A percentile compares a stretch with the other conserved stretches of the same genome.
Conservation (phyloP, 257 asterid species). For the Mentha longifolia region DNA sequence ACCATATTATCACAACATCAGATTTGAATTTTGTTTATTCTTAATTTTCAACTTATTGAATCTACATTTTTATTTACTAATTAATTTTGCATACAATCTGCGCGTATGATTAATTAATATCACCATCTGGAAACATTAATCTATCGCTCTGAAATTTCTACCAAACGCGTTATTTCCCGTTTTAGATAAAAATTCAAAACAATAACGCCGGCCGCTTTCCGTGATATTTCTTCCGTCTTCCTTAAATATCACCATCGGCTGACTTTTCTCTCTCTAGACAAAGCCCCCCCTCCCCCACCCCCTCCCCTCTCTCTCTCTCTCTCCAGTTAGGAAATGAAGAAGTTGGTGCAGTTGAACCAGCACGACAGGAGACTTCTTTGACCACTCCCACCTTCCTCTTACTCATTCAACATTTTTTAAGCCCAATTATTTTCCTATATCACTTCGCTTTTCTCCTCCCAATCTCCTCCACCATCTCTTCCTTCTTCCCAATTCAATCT, state of each 20-base stretch:
- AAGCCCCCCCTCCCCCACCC: too few relatives aligned
- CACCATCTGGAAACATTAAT: background rate
- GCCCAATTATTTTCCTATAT: background rate
- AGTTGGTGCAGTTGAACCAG: conserved; percentile 16
- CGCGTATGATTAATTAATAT: background rate
- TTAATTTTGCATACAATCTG: too few relatives aligned
- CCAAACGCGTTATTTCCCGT: conserved; percentile 22
- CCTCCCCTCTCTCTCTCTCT: background rate
- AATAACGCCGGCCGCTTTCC: conserved; percentile 27
- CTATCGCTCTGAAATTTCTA: background rate
- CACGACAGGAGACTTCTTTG: conserved; percentile 40
- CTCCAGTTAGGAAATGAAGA: background rate
- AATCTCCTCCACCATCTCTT: background rate
- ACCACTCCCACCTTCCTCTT: conserved; percentile 35
- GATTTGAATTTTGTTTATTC: too few relatives aligned
- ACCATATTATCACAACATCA: too few relatives aligned
- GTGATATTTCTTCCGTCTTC: conserved; percentile 31
- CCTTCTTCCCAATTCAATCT: background rate
- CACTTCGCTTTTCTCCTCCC: background rate
- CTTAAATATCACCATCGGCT: conserved; percentile 33
- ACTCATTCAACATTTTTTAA: conserved; percentile 36
- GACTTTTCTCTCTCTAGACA: conserved; percentile 52
- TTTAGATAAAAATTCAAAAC: background rate
- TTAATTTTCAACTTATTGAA: too few relatives aligned
- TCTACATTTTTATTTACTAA: too few relatives aligned